Percentiles rank a stretch among this genome's conserved stretches.
Conservation (phyloP, 805 yeast species). For the Zygotorulaspora chibaensis region DNA sequence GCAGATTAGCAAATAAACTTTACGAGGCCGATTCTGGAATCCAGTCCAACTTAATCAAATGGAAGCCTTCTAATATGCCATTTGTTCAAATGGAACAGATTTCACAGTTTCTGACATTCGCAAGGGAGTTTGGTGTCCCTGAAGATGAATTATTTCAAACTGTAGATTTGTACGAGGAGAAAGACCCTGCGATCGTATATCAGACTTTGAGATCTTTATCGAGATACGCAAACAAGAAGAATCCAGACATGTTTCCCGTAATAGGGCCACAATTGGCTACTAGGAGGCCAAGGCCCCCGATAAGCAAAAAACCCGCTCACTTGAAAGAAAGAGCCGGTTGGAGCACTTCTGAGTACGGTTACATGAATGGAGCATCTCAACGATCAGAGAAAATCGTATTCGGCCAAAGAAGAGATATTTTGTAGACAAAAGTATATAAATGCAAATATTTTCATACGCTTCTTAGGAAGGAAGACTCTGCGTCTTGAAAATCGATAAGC, state of each 20-base stretch:
- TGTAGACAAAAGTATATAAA: slow-evolving; percentile 1
- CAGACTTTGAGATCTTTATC: slow-evolving; percentile 71
- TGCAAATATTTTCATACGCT: not conserved
- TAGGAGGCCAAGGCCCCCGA: slow-evolving; percentile 45
- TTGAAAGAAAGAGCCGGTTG: slow-evolving; percentile 42
- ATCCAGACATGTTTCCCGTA: slow-evolving; percentile 45
- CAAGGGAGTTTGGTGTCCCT: slow-evolving; percentile 63
- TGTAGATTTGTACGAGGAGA: slow-evolving; percentile 62
- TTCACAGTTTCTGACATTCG: slow-evolving; percentile 60
- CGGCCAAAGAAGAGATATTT: slow-evolving; percentile 48
- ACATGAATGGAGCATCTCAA: slow-evolving; percentile 54
- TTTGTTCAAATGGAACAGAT: slow-evolving; percentile 82
- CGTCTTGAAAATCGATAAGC: slow-evolving; percentile 18
- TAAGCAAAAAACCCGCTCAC: slow-evolving; percentile 53
- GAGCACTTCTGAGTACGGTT: slow-evolving; percentile 60
- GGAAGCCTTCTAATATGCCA: slow-evolving; percentile 65
- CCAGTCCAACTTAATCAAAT: slow-evolving; percentile 36
- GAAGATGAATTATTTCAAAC: slow-evolving; percentile 82
- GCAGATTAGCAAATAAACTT: slow-evolving; percentile 38
- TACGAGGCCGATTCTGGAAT: slow-evolving; percentile 38
- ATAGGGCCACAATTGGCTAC: slow-evolving; percentile 55
- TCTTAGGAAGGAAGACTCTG: not conserved
- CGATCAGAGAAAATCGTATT: slow-evolving; percentile 50
- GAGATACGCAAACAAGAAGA: slow-evolving; percentile 55
- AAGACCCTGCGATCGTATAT: slow-evolving; percentile 76